Evolutionary conservation across 2,329 filamentous ascomycete species (phyloP).

Genomic region (Aspergillus awamori): DNA sequence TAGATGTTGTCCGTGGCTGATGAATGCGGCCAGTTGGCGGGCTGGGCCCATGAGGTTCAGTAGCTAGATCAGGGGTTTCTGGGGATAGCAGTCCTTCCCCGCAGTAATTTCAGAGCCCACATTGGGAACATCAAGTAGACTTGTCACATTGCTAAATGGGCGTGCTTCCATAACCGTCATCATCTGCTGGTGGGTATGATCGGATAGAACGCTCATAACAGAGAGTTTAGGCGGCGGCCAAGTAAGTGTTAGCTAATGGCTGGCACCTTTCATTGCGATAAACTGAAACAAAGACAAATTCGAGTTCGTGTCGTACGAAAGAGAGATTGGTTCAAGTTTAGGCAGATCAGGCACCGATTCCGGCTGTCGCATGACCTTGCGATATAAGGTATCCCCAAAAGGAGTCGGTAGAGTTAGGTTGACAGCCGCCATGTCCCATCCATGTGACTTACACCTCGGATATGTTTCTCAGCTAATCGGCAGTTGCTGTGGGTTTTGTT

Average conservation of each 20-base stretch:
- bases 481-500: background rate
- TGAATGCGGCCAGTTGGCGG: background rate
- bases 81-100: background rate
- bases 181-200: background rate
- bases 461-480: background rate
- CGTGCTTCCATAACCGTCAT: background rate
- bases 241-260: too few relatives aligned
- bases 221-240: background rate
- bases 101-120: background rate
- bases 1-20: background rate
- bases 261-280: constrained; percentile 4
- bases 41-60: background rate
- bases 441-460: constrained; percentile 12
- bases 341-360: constrained; percentile 19
- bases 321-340: constrained; percentile 6
- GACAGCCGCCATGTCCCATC: constrained; percentile 1
- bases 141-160: background rate
- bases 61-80: background rate
- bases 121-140: background rate
- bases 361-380: constrained; percentile 16
- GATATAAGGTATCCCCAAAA: constrained; percentile 7
- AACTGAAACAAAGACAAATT: constrained; percentile 17
- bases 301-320: background rate
- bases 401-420: background rate
- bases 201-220: background rate